Conservation (phyloP, 108 stramenopile species). For the Schizochytrium sp. region DNA sequence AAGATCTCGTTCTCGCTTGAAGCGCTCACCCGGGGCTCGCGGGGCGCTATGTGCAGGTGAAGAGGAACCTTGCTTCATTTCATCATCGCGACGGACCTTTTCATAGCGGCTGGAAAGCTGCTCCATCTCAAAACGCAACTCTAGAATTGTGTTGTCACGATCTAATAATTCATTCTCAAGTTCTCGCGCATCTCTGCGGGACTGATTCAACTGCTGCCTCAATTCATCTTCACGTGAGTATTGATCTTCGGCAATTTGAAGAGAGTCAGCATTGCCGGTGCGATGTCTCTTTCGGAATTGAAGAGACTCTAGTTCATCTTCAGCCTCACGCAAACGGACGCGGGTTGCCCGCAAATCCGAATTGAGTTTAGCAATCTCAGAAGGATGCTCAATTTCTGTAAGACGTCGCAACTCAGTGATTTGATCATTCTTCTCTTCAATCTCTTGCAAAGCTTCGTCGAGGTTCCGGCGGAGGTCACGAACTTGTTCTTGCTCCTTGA, state of each 20-base stretch:
- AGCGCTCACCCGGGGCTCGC: conserved; percentile 68
- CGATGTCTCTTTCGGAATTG: conserved; percentile 9
- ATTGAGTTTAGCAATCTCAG: conserved; percentile 46
- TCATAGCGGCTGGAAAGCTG: conserved; percentile 62
- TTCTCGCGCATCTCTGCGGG: conserved; percentile 5
- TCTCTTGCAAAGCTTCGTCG: background rate
- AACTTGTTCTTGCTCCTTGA: background rate
- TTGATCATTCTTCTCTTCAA: conserved; percentile 70
- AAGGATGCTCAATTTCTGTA: conserved; percentile 65
- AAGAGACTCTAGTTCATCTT: conserved; percentile 56
- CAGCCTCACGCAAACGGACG: background rate
- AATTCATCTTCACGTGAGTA: conserved; percentile 65
- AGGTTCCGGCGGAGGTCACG: background rate
- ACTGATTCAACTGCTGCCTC: conserved; percentile 61
- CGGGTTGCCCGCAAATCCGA: background rate
- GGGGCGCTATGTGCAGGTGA: conserved; percentile 19
- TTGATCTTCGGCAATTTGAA: conserved; percentile 64
- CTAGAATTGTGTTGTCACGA: conserved; percentile 70
- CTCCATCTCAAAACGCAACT: conserved; percentile 77
- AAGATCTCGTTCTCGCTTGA: conserved; percentile 76
- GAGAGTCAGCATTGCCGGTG: conserved; percentile 51
- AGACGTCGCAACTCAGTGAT: conserved; percentile 63
- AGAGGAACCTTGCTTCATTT: conserved; percentile 62
- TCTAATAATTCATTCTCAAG: conserved; percentile 70
- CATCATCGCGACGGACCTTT: conserved; percentile 63